Conservation (phyloP, 768 basidiomycete species). For the Tricholoma bakamatsutake region DNA sequence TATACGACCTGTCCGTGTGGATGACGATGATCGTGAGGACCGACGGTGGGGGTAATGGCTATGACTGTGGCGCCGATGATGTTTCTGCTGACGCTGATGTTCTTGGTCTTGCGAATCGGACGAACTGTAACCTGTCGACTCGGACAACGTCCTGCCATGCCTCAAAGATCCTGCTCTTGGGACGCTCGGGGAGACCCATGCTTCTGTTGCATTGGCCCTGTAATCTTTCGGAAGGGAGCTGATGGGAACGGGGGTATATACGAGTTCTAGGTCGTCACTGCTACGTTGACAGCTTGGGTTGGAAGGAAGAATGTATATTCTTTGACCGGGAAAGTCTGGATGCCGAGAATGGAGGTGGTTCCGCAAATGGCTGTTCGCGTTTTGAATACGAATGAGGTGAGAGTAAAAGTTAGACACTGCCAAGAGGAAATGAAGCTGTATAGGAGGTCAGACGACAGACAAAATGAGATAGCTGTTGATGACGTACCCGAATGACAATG, state of each 20-base stretch:
- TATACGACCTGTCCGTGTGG: constrained; percentile 32
- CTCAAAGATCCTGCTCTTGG: constrained; percentile 8
- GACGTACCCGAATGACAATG: constrained; percentile 60
- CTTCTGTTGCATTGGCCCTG: constrained; percentile 54
- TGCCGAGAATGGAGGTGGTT: constrained; percentile 12
- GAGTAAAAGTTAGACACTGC: constrained; percentile 63
- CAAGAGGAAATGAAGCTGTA: constrained; percentile 71
- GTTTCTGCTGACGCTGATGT: constrained; percentile 22
- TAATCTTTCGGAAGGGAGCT: constrained; percentile 46
- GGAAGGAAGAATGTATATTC: constrained; percentile 57
- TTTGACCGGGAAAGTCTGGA: constrained; percentile 29
- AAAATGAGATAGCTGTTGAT: constrained; percentile 4
- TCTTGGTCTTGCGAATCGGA: constrained; percentile 15
- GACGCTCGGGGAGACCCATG: constrained; percentile 48
- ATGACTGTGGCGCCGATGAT: constrained; percentile 27
- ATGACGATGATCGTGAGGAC: constrained; percentile 17
- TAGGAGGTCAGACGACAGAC: neutral
- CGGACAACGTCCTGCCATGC: constrained; percentile 16
- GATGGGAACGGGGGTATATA: constrained; percentile 71
- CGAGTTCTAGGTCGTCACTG: constrained; percentile 29
- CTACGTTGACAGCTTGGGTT: constrained; percentile 9
- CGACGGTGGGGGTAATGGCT: constrained; percentile 19
- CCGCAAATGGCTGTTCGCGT: constrained; percentile 14
- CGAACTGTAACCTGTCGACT: constrained; percentile 9
- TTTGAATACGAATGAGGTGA: constrained; percentile 42